These are phyloP conservation scores for Ophiocordyceps camponoti-rufipedis DNA, from an alignment of 2,329 filamentous ascomycete genomes.

Conservation along the genomic window DNA sequence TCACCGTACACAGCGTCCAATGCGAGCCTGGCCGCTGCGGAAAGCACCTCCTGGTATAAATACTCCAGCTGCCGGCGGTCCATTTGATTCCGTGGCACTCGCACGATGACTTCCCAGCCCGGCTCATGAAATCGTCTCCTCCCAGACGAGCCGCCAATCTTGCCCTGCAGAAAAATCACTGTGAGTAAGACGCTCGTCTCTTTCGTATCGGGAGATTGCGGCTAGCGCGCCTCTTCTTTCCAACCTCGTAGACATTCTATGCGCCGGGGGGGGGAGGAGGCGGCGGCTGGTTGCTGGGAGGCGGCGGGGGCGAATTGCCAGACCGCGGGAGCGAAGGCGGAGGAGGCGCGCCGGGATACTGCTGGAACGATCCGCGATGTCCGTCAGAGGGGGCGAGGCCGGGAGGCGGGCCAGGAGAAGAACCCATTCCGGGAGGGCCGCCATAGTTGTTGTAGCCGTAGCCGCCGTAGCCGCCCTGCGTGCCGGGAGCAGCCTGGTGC, in stretches of 20 bases:
- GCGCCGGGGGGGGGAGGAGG: conserved; percentile 45
- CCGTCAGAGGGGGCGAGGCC: conserved; percentile 30
- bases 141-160: no score
- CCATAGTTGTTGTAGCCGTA: conserved; percentile 31
- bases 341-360: conserved; percentile 30
- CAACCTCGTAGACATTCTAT: conserved; percentile 10
- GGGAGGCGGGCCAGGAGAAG: conserved; percentile 22
- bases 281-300: conserved; percentile 42
- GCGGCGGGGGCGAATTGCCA: conserved; percentile 38
- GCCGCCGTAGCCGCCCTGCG: conserved; percentile 37
- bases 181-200: not conserved
- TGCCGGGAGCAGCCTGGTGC: conserved; percentile 29
- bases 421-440: conserved; percentile 14
- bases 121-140: no score
- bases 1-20: no score
- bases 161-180: not conserved
- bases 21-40: no score
- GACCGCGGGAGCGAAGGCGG: conserved; percentile 37
- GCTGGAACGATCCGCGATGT: conserved; percentile 48
- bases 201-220: not conserved
- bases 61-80: no score
- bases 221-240: not conserved
- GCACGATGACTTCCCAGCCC: no score
- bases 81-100: no score
- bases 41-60: no score